These are phyloP conservation scores for Fusarium sublunatum DNA, from an alignment of 2,329 filamentous ascomycete species.

Conservation along the genomic window DNA sequence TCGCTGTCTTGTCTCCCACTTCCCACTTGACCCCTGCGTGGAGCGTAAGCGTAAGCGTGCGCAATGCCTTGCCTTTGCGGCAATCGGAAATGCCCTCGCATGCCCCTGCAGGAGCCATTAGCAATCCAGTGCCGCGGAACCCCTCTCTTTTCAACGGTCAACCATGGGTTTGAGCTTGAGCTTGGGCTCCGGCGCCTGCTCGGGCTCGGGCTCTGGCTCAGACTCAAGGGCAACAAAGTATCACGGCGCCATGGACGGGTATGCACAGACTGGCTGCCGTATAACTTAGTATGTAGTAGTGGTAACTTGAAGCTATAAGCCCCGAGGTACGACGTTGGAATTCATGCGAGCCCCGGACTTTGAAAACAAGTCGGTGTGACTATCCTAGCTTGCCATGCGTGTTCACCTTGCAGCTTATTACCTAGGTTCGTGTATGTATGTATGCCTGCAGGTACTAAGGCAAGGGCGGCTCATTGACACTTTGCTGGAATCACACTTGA, in stretches of 20 bases:
- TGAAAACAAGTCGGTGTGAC: constrained; percentile 46
- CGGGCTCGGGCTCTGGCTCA: constrained; percentile 12
- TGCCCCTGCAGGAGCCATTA: constrained; percentile 31
- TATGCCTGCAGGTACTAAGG: constrained; percentile 2
- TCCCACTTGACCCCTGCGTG: constrained; percentile 21
- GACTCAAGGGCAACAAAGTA: background rate
- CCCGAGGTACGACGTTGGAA: constrained; percentile 39
- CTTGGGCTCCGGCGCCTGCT: constrained; percentile 8
- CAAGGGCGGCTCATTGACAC: constrained; percentile 11
- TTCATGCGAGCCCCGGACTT: constrained; percentile 43
- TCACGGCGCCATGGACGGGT: constrained; percentile 21
- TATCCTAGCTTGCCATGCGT: constrained; percentile 35
- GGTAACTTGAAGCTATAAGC: constrained; percentile 19
- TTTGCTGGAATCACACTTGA: constrained; percentile 1
- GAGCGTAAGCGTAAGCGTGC: constrained; percentile 2
- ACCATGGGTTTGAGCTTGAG: constrained; percentile 28
- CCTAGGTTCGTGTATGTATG: background rate
- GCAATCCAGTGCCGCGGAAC: constrained; percentile 35
- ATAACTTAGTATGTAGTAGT: background rate
- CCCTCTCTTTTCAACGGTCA: constrained; percentile 33
- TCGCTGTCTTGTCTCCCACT: constrained; percentile 6
- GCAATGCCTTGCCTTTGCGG: constrained; percentile 26
- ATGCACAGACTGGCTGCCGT: constrained; percentile 12
- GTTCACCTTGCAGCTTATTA: constrained; percentile 39
- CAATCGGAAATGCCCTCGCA: constrained; percentile 24